Evolutionary conservation across 2,329 filamentous ascomycete genomes (phyloP), one percentile per base, ranked within the genome.

Genomic region (Epichloe gansuensis): DNA sequence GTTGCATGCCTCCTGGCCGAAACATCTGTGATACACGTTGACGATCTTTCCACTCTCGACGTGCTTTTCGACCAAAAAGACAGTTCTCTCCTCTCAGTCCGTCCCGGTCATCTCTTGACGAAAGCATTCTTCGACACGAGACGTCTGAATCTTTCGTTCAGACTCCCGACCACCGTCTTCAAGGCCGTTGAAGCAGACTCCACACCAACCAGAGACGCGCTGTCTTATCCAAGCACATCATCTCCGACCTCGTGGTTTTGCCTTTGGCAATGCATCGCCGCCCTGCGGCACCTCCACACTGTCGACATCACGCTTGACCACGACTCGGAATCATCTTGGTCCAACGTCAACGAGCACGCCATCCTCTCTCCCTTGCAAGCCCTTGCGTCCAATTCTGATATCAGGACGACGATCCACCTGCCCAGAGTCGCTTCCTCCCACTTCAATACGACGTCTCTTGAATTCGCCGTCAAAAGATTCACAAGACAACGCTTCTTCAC

Each of bases 281-380:
- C 17, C 3, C 48, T 55, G 13, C 34, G n/a, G 6, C 35, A 38
- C 12, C 54, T 55, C 21, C 51, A 41, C 7, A 23, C 23, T 8
- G 5, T 55, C 12, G 31, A 55, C 11, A 11, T 55, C 13, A 53
- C 37, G 5, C 37, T 55, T 2, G 54, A 55, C 37, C 54, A 55
- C 35, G 54, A 53, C 38, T 55, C 54, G 21, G 41, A 42, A 38
- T 48, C 45, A 11, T 55, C 54, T 2, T 55, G 54, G 54, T 53
- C 51, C 15, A 12, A 17, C 6, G 39, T 55, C 51, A 46, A 55
- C 39, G 51, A 55, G 35, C 38, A 45, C 15, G 48, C 51, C 11
- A 44, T 55, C 21, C 39, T 55, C 1, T 23, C 23, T 11, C 23
- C 51, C 17, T 25, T 53, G n/a, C 48, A 48, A 13, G 11, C 41